These are phyloP conservation scores for Talaromyces sp. DNA, from an alignment of 2,329 filamentous ascomycete genomes.

Conservation along the genomic window DNA sequence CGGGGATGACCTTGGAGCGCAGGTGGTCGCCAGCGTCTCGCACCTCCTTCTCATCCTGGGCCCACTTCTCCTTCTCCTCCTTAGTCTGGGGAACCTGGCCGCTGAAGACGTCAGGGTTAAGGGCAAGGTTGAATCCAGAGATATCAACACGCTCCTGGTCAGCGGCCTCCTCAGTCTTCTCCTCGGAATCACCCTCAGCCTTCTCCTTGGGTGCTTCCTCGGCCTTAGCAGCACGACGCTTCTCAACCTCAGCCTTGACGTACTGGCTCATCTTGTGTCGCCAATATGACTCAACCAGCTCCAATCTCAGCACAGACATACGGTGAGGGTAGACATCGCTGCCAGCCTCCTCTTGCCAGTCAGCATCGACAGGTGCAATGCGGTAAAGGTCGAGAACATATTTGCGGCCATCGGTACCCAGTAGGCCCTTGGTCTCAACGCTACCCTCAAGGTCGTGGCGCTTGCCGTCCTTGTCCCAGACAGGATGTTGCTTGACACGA, in stretches of 20 bases:
- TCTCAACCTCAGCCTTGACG: conserved; percentile 76
- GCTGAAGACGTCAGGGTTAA: conserved; percentile 96
- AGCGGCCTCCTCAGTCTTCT: conserved; percentile 43
- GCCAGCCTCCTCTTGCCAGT: conserved; percentile 79
- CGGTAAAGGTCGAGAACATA: conserved; percentile 98
- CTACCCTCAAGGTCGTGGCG: conserved; percentile 91
- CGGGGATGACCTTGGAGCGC: conserved; percentile 75
- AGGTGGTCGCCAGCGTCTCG: conserved; percentile 80
- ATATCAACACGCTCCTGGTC: conserved; percentile 76
- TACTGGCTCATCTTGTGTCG: conserved; percentile 86
- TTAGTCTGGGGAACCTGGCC: conserved; percentile 88
- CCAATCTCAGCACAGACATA: conserved; percentile 90
- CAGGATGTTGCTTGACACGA: conserved; percentile 89
- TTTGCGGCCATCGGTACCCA: conserved; percentile 94
- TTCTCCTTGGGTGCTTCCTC: conserved; percentile 39
- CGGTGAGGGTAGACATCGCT: conserved; percentile 79
- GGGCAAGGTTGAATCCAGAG: conserved; percentile 79
- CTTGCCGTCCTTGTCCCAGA: conserved; percentile 96
- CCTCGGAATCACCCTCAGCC: conserved; percentile 26
- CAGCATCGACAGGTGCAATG: conserved; percentile 86
- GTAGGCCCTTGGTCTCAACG: conserved; percentile 95
- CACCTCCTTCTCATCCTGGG: conserved; percentile 84
- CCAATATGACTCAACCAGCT: conserved; percentile 84
- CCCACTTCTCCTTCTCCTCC: conserved; percentile 82
- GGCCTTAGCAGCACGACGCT: conserved; percentile 54